Evolutionary conservation across 352 stramenopile genomes (phyloP), one percentile per base, ranked within the genome.

Genomic region (Pythium pyrilobum): DNA sequence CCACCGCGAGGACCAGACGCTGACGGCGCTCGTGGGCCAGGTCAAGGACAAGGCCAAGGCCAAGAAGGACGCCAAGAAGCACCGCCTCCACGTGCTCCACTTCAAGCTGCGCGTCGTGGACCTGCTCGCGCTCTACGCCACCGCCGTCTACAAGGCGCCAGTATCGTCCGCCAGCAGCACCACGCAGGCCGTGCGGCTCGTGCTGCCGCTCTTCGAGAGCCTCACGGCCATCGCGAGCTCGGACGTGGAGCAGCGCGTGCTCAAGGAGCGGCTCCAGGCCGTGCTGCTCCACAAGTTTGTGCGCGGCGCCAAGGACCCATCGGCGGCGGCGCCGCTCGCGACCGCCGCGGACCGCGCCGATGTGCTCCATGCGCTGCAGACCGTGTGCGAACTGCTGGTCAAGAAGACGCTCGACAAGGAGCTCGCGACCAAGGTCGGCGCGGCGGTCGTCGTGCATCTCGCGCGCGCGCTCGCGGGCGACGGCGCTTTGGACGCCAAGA

Each of bases 71-170:
- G 66, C 74, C 25, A 89, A 92, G 67, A 69, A 67, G 16, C 63
- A 78, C 46, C 70, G 71, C 16, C 68, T 87, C 42, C 76, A 87
- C 49, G 71, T 80, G 27, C 69, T 92, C 48, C 84, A 95, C 69
- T 95, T 95, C 67, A 83, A 95, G 59, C 58, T 95, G 46, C 84
- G 84, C 31, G 81, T 92, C 28, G 48, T 95, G 20, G 81, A 95
- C 45, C 52, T 95, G 62, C 66, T 95, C 33, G 66, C 87, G 47
- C 62, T 90, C 55, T 89, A 87, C 53, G 77, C 76, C 21, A 65
- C 66, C 11, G 25, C 39, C 20, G 37, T 54, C 16, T 28, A 59
- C 34, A 64, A 64, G 41, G 24, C 18, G 5, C 36, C 41, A 5
- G 12, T 28, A 15, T 51, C 24, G 16, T 50, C 25, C n/a, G 18